Conservation (phyloP, 1,284 basidiomycete species). For the Pholiota adiposa region DNA sequence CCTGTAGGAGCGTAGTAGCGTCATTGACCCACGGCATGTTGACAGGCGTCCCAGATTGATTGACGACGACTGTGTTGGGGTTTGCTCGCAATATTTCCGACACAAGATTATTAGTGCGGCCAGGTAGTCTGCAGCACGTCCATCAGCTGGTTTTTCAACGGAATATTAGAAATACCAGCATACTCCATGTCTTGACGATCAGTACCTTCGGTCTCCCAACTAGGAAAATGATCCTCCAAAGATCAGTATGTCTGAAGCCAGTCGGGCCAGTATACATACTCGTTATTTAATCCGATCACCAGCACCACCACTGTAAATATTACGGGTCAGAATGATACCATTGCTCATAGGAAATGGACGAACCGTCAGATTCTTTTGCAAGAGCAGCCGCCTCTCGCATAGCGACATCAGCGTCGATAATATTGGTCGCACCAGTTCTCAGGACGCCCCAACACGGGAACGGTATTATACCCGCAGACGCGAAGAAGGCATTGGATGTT, state of each 20-base stretch:
- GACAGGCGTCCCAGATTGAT: conserved; percentile 54
- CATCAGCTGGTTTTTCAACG: neutral
- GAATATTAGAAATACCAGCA: conserved; percentile 5
- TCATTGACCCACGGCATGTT: conserved; percentile 56
- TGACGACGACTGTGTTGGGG: conserved; percentile 55
- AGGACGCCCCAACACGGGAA: conserved; percentile 48
- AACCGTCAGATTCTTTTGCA: conserved; percentile 47
- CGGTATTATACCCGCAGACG: conserved; percentile 33
- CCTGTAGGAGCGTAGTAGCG: conserved; percentile 49
- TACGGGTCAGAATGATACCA: too few species aligned
- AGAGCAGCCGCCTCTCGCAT: conserved; percentile 46
- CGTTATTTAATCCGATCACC: conserved; percentile 51
- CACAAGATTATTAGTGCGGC: conserved; percentile 53
- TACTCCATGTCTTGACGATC: conserved; percentile 45
- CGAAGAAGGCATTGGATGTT: conserved; percentile 37
- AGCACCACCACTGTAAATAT: conserved; percentile 41
- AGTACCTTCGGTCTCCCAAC: conserved; percentile 55
- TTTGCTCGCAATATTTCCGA: conserved; percentile 50
- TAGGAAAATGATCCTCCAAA: conserved; percentile 16
- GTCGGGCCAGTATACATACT: conserved; percentile 33
- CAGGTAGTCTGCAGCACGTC: conserved; percentile 41
- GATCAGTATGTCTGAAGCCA: neutral
- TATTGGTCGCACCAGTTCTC: conserved; percentile 44
- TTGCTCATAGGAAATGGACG: conserved; percentile 15
- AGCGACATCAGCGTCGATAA: conserved; percentile 37